phyloP scores from a whole-genome alignment of 345 rosid genomes.

The Populus euphratica region DNA sequence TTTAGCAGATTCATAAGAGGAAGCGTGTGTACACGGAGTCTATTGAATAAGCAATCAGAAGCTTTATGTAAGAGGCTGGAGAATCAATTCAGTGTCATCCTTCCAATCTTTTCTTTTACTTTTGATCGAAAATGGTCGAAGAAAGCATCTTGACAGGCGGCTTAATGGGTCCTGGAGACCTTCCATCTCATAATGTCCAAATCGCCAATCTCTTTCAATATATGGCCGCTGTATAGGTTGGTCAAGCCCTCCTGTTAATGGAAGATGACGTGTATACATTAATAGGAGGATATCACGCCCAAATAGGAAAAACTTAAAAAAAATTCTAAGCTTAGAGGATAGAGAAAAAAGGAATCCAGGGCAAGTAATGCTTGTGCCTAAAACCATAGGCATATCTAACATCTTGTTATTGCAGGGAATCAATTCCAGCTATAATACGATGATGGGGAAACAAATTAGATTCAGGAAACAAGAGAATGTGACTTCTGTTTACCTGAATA shows the following conservation, averaged over 20 bases:
- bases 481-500: conserved; percentile 66
- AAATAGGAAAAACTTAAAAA: too few relatives aligned
- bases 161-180: conserved; percentile 91
- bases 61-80: conserved; percentile 40
- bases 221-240: conserved; percentile 53
- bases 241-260: conserved; percentile 74
- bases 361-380: too few relatives aligned
- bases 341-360: too few relatives aligned
- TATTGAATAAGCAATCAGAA: conserved; percentile 18
- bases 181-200: conserved; percentile 93
- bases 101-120: conserved; percentile 40
- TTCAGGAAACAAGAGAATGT: not conserved
- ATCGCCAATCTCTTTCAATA: conserved; percentile 78
- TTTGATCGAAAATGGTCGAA: conserved; percentile 38
- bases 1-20: not conserved
- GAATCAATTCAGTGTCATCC: conserved; percentile 40
- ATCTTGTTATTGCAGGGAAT: not conserved
- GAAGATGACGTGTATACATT: not conserved
- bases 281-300: too few relatives aligned
- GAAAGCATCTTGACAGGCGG: conserved; percentile 49
- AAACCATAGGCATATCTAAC: too few relatives aligned
- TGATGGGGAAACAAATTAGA: not conserved
- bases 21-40: not conserved
- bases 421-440: not conserved
- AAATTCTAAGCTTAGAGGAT: too few relatives aligned